Percentiles rank a stretch among this genome's conserved stretches.
phyloP scores from a whole-genome alignment of 257 asterid species.

The Fraxinus quadrangulata region DNA sequence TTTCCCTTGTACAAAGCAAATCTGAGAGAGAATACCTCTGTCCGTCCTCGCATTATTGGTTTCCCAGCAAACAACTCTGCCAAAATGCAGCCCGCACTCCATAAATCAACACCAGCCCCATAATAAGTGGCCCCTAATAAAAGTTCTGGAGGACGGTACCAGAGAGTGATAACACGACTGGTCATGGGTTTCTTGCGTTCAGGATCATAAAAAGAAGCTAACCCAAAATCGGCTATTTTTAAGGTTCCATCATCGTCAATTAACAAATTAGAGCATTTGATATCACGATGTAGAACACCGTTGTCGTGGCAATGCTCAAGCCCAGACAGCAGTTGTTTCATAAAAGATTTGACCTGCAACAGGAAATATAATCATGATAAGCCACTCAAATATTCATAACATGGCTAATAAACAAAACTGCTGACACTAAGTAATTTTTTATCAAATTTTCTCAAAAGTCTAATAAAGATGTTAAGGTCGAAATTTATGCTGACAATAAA shows the following conservation, averaged over 20 bases:
- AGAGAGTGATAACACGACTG: constrained; percentile 88
- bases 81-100: constrained; percentile 98
- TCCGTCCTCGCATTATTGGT: constrained; percentile 89
- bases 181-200: constrained; percentile 72
- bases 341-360: constrained; percentile 80
- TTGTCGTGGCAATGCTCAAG: constrained; percentile 91
- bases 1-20: constrained; percentile 6
- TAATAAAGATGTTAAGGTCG: background rate
- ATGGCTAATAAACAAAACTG: no score
- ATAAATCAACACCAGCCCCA: constrained; percentile 83
- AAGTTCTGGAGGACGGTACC: constrained; percentile 99
- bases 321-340: constrained; percentile 82
- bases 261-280: constrained; percentile 85
- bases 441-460: no score
- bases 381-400: constrained; percentile 9
- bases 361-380: constrained; percentile 19
- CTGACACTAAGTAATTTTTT: no score
- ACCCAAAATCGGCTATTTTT: constrained; percentile 90
- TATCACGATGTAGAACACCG: constrained; percentile 91
- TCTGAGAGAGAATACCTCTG: constrained; percentile 61
- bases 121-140: constrained; percentile 78
- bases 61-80: constrained; percentile 84
- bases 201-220: constrained; percentile 76
- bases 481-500: background rate
- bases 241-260: constrained; percentile 72